phyloP scores from a whole-genome alignment of 805 yeast species.

The Zygoascus tannicola region DNA sequence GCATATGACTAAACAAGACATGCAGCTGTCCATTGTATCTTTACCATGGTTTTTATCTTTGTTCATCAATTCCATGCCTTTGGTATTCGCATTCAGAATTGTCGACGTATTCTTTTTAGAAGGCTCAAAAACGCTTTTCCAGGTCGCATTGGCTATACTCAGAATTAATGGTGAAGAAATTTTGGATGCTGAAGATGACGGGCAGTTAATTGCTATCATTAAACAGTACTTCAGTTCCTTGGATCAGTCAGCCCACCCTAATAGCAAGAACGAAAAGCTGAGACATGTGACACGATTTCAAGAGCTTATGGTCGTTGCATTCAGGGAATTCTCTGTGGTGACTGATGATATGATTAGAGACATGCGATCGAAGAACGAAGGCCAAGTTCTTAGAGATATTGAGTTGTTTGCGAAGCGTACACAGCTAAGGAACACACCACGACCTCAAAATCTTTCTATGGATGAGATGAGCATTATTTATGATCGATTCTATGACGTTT shows the following conservation, averaged over 20 bases:
- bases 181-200: slow-evolving; percentile 78
- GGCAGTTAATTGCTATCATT: slow-evolving; percentile 75
- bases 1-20: slow-evolving; percentile 69
- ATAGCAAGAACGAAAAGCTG: slow-evolving; percentile 51
- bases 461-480: slow-evolving; percentile 63
- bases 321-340: slow-evolving; percentile 76
- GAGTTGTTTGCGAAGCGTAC: slow-evolving; percentile 88
- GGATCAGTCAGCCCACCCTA: slow-evolving; percentile 72
- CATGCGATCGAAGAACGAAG: slow-evolving; percentile 61
- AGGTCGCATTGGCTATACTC: slow-evolving; percentile 85
- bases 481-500: slow-evolving; percentile 72
- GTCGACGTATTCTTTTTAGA: slow-evolving; percentile 83
- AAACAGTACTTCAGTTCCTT: slow-evolving; percentile 72
- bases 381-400: slow-evolving; percentile 73
- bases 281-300: slow-evolving; percentile 76
- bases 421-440: slow-evolving; percentile 77
- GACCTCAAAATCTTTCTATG: slow-evolving; percentile 48
- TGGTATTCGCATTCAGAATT: slow-evolving; percentile 85
- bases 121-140: slow-evolving; percentile 84
- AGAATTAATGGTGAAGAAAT: slow-evolving; percentile 81
- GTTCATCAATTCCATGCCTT: slow-evolving; percentile 87
- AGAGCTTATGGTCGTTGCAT: slow-evolving; percentile 81
- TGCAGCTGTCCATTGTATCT: slow-evolving; percentile 86
- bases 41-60: slow-evolving; percentile 93
- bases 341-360: slow-evolving; percentile 65